Evolutionary conservation across 2,329 filamentous ascomycete genomes (phyloP).

Genomic region (Calonectria hongkongensis): DNA sequence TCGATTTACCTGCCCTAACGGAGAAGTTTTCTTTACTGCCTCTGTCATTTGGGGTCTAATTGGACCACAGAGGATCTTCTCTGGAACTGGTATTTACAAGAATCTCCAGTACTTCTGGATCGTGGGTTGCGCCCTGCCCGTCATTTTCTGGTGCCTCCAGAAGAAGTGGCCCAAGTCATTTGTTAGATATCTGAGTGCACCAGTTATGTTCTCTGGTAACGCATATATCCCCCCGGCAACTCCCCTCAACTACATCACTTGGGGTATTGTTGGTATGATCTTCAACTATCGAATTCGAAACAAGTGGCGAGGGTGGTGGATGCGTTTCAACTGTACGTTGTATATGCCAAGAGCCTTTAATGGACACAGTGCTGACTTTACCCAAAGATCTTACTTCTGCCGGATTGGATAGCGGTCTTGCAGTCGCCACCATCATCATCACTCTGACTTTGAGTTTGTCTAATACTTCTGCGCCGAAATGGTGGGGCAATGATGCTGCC

Average conservation of each 20-base stretch:
- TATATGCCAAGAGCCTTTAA: too few species aligned
- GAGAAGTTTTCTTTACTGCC: slow-evolving; percentile 7
- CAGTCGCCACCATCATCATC: slow-evolving; percentile 8
- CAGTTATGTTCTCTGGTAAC: slow-evolving; percentile 10
- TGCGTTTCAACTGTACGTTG: slow-evolving; percentile 11
- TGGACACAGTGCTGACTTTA: not conserved
- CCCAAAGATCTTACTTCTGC: slow-evolving; percentile 5
- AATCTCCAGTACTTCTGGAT: slow-evolving; percentile 23
- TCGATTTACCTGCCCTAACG: slow-evolving; percentile 22
- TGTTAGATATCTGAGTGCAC: slow-evolving; percentile 2
- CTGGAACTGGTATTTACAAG: slow-evolving; percentile 5
- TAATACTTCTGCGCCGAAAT: slow-evolving; percentile 10
- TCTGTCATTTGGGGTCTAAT: slow-evolving; percentile 25
- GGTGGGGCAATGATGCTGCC: slow-evolving; percentile 16
- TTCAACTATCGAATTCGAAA: slow-evolving; percentile 13
- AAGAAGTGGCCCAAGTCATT: slow-evolving; percentile 17
- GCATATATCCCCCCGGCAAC: slow-evolving; percentile 14
- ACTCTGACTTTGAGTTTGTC: slow-evolving; percentile 7
- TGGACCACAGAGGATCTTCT: slow-evolving; percentile 13
- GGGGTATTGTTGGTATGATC: slow-evolving; percentile 4
- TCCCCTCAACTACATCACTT: not conserved
- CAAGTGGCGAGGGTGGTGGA: slow-evolving; percentile 17
- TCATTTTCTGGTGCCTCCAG: not conserved
- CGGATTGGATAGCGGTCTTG: slow-evolving; percentile 14
- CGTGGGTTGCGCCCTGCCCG: not conserved